Base-by-base conservation (phyloP, 2,329 filamentous ascomycete species). In the Aspergillus candidus region DNA sequence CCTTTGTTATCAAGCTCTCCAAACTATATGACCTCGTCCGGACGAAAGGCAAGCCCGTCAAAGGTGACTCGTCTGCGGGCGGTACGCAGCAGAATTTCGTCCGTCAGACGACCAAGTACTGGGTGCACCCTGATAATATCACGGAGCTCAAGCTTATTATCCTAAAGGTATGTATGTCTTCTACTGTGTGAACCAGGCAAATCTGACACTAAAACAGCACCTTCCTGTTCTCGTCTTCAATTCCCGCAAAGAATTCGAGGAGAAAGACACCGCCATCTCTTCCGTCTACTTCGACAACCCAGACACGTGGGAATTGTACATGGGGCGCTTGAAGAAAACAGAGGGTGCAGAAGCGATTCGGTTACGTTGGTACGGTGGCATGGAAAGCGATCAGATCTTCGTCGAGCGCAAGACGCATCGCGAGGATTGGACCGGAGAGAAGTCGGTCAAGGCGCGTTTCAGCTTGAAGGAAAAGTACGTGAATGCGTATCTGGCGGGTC, bases 231-330 rank as follows among this genome's bases (percentile, higher is more conserved):
- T 98, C 12, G 93, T 98, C 10, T 98, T 97, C 76, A 98, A 97
- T 63, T 78, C 91, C 11, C 94, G 84, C 73, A 98, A 98, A 67
- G 91, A 97, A 58, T 98, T 97, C 54, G 88, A 94, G 52, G 77
- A 79, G 43, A 82, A 88, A 53, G 93, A 98, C 63, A 84, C 88
- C 4, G 93, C 93, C 51, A 98, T 98, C 60, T 94, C 93, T 0
- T 98, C 93, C 38, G 96, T 98, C 57, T 98, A 98, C 74, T 98
- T 88, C 65, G 93, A 98, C 65, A 98, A 97, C 65, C 82, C 89
- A 0, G 82, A 94, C 4, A 94, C 79, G 17, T 98, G 90, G 86
- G 89, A 96, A 50, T 73, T 98, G 40, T 98, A 98, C 66, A 81
- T 88, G 64, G 93, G 93, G 11, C 87, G 93, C 40, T 71, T 98